phyloP scores from a whole-genome alignment of 2,329 filamentous ascomycete species.

The Lasiodiplodia hormozganensis region DNA sequence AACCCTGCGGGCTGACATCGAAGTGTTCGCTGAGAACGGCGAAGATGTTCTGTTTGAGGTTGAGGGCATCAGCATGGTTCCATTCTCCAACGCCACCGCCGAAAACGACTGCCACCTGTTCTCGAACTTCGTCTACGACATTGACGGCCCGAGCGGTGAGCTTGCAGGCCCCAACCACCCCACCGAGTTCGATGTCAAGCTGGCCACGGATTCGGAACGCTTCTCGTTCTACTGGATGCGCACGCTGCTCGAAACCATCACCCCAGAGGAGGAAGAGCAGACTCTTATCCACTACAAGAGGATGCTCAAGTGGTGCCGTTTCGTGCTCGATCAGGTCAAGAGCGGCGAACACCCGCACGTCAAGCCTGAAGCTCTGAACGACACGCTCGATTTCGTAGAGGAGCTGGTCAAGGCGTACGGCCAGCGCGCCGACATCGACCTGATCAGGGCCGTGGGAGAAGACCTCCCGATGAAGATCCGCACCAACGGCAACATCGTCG shows the following conservation, averaged over 20 bases:
- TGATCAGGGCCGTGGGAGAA: background rate
- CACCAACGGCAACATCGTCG: background rate
- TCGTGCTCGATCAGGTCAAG: background rate
- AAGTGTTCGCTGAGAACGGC: too few relatives aligned
- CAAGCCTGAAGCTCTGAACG: too few relatives aligned
- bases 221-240: too few relatives aligned
- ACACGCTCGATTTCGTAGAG: too few relatives aligned
- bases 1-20: too few relatives aligned
- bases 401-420: too few relatives aligned
- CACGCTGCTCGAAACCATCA: too few relatives aligned
- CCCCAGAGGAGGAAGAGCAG: background rate
- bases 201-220: too few relatives aligned
- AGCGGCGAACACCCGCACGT: background rate
- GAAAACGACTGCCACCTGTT: constrained; percentile 2
- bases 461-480: background rate
- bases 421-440: too few relatives aligned
- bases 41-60: too few relatives aligned
- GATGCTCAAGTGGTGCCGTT: constrained; percentile 6
- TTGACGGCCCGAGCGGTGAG: constrained; percentile 1
- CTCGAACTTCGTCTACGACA: constrained; percentile 9
- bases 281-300: background rate
- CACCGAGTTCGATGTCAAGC: background rate
- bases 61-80: too few relatives aligned
- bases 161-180: constrained; percentile 4
- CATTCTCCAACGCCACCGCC: too few relatives aligned